A percentile compares a stretch with the other conserved stretches of the same genome.
phyloP scores from a whole-genome alignment of 2,329 filamentous ascomycete species.

The Hymenoscyphus infarciens region DNA sequence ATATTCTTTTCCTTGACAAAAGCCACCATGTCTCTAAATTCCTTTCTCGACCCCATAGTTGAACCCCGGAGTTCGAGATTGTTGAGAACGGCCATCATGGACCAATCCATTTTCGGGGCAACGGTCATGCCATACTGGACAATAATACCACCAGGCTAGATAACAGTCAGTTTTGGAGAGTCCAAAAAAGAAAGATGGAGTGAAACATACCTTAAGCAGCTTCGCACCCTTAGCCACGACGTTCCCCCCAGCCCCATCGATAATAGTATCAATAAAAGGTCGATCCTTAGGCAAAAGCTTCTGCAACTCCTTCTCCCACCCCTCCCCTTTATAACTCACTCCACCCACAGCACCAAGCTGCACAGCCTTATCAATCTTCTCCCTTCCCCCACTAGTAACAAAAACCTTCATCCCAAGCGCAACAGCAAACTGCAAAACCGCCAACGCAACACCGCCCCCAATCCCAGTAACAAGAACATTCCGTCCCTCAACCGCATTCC shows the following conservation, averaged over 20 bases:
- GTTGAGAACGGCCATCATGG: constrained; percentile 78
- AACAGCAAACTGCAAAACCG: constrained; percentile 74
- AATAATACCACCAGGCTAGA: constrained; percentile 72
- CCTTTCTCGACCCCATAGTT: constrained; percentile 87
- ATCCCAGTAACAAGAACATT: constrained; percentile 89
- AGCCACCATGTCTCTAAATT: constrained; percentile 86
- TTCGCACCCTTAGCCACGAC: constrained; percentile 65
- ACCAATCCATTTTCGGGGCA: constrained; percentile 78
- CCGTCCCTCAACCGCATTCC: constrained; percentile 57
- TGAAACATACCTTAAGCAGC: constrained; percentile 58
- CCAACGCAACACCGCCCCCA: constrained; percentile 85
- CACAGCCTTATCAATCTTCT: constrained; percentile 68
- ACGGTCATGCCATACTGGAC: constrained; percentile 89
- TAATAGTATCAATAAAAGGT: constrained; percentile 73
- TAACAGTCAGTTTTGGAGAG: neutral
- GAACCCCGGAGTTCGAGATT: constrained; percentile 84
- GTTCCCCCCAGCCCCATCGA: constrained; percentile 89
- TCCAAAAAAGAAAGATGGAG: no score
- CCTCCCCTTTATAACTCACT: constrained; percentile 73
- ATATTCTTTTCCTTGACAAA: constrained; percentile 75
- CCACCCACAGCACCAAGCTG: constrained; percentile 74
- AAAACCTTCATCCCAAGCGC: constrained; percentile 52
- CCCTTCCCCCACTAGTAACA: constrained; percentile 52
- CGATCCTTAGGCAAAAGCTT: constrained; percentile 60
- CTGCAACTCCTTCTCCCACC: constrained; percentile 76